phyloP scores from a whole-genome alignment of 2,329 filamentous ascomycete species.

The Paecilomyces sp. region DNA sequence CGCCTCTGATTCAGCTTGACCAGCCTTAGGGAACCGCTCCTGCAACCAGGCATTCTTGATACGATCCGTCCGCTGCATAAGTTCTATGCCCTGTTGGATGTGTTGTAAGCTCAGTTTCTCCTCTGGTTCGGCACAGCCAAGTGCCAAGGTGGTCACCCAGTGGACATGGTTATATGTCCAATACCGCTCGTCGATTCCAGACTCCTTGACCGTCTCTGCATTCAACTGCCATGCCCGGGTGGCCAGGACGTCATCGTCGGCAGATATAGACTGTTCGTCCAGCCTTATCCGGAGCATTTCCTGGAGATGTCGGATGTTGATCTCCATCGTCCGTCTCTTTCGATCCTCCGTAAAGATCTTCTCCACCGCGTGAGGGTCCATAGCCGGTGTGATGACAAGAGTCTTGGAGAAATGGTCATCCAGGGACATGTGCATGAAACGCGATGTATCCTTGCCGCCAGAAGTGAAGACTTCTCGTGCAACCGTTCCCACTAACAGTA shows the following conservation, averaged over 20 bases:
- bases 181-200: conserved; percentile 45
- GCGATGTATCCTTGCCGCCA: conserved; percentile 37
- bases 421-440: conserved; percentile 38
- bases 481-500: conserved; percentile 76
- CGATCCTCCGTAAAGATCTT: conserved; percentile 42
- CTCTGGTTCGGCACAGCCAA: conserved; percentile 41
- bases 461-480: conserved; percentile 42
- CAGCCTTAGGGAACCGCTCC: conserved; percentile 23
- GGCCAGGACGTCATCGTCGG: conserved; percentile 25
- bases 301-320: conserved; percentile 60
- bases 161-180: conserved; percentile 57
- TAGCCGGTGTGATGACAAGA: conserved; percentile 48
- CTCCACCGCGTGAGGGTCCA: conserved; percentile 29
- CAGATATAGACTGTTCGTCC: conserved; percentile 20
- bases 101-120: conserved; percentile 33
- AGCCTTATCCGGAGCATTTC: conserved; percentile 49
- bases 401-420: conserved; percentile 45
- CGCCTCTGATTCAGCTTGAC: conserved; percentile 22
- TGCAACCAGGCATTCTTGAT: conserved; percentile 31
- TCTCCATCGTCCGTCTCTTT: conserved; percentile 42
- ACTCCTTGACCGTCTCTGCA: conserved; percentile 20
- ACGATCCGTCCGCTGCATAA: conserved; percentile 35
- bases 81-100: conserved; percentile 25
- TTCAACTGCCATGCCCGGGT: conserved; percentile 23
- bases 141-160: conserved; percentile 48